Evolutionary conservation across 176 grass and related monocot species (phyloP).

Genomic region (Zea mays): Zm-B73-REFERENCE-NAM-5.0 NC_050101.1:128726501-128727000

Average conservation of each 20-base stretch:
- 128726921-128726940: conserved; percentile 60
- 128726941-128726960: conserved; percentile 86
- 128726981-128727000: conserved; percentile 98
- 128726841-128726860: conserved; percentile 92
- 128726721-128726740: conserved; percentile 37
- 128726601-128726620: conserved; percentile 71
- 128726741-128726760: conserved; percentile 12
- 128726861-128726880: conserved; percentile 52
- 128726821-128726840: conserved; percentile 93
- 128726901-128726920: conserved; percentile 33
- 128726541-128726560: conserved; percentile 9
- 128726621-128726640: conserved; percentile 81
- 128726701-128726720: conserved; percentile 93
- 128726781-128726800: conserved; percentile 87
- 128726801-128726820: conserved; percentile 96
- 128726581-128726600: conserved; percentile 62
- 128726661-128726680: conserved; percentile 78
- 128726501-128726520: conserved; percentile 25
- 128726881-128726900: conserved; percentile 32
- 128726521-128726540: neutral
- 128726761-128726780: conserved; percentile 11
- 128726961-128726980: conserved; percentile 93
- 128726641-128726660: conserved; percentile 80
- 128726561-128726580: neutral
- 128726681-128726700: conserved; percentile 64